These are phyloP conservation scores for Plasmopara viticola DNA, from an alignment of 352 stramenopile species.

Conservation along the genomic window DNA sequence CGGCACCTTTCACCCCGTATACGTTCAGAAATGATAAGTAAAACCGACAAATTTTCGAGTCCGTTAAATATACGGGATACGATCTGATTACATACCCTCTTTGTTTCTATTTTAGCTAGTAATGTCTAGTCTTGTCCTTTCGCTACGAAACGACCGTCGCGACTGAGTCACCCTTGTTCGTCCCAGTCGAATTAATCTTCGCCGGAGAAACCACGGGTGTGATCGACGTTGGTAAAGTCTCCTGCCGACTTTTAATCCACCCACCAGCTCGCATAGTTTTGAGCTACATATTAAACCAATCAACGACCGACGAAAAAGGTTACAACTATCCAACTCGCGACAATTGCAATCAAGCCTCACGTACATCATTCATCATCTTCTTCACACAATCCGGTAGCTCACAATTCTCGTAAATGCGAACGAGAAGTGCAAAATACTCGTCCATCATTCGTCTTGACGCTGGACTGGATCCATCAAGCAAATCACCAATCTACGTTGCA, in stretches of 20 bases:
- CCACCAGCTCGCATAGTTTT: conserved; percentile 35
- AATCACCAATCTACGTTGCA: conserved; percentile 56
- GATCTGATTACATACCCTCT: conserved; percentile 18
- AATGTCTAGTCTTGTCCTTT: conserved; percentile 12
- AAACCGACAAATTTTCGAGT: conserved; percentile 4
- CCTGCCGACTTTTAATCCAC: conserved; percentile 52
- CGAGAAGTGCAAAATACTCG: conserved; percentile 71
- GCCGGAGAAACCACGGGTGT: conserved; percentile 19
- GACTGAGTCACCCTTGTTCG: conserved; percentile 2
- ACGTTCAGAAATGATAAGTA: conserved; percentile 15
- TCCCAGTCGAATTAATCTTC: conserved; percentile 15
- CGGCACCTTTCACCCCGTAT: conserved; percentile 31
- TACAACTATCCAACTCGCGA: neutral
- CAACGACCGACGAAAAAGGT: too few relatives aligned
- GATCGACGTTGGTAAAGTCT: conserved; percentile 18
- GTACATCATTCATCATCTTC: conserved; percentile 47
- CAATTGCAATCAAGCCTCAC: conserved; percentile 9
- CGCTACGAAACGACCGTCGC: neutral
- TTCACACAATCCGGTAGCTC: conserved; percentile 29
- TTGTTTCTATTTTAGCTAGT: conserved; percentile 17
- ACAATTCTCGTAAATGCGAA: conserved; percentile 42
- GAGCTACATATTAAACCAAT: conserved; percentile 19
- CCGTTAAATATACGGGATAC: conserved; percentile 15
- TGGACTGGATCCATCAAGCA: conserved; percentile 76
- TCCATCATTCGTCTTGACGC: conserved; percentile 76